A percentile compares a stretch with the other conserved stretches of the same genome.
phyloP scores from a whole-genome alignment of 305 asterid species.

The Fraxinus dipetala region DNA sequence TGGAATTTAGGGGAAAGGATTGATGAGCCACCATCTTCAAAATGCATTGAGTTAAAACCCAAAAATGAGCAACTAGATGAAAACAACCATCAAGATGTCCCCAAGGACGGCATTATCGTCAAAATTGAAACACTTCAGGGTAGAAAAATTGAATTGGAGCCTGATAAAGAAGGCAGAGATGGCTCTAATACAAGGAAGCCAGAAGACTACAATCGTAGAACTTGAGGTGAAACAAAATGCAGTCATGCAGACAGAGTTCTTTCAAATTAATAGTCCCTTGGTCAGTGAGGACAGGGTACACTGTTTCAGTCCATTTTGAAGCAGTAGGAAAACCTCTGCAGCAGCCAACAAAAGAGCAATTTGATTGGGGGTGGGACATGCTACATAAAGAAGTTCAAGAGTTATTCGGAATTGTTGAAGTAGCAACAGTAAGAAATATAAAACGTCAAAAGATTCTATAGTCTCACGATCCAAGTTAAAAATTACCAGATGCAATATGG shows the following conservation, averaged over 20 bases:
- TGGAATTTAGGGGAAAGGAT: neutral
- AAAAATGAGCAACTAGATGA: slow-evolving; percentile 2
- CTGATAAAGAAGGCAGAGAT: neutral
- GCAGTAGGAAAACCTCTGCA: neutral
- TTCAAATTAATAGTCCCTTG: neutral
- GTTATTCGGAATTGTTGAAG: neutral
- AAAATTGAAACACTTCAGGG: neutral
- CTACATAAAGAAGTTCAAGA: neutral
- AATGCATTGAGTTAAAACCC: neutral
- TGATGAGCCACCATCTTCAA: neutral
- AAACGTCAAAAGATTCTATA: neutral
- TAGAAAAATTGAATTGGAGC: neutral
- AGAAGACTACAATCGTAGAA: neutral
- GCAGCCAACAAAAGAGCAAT: neutral
- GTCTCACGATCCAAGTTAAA: slow-evolving; percentile 1
- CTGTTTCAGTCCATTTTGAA: neutral
- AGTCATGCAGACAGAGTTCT: neutral
- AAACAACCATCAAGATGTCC: neutral
- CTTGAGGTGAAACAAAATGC: neutral
- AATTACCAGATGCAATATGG: slow-evolving; percentile 8
- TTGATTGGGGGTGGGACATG: neutral
- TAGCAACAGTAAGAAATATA: neutral
- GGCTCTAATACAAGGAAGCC: neutral
- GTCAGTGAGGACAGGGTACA: neutral
- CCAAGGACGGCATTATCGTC: neutral